phyloP scores from a whole-genome alignment of 2,329 filamentous ascomycete genomes.

The Calonectria hawksworthii region DNA sequence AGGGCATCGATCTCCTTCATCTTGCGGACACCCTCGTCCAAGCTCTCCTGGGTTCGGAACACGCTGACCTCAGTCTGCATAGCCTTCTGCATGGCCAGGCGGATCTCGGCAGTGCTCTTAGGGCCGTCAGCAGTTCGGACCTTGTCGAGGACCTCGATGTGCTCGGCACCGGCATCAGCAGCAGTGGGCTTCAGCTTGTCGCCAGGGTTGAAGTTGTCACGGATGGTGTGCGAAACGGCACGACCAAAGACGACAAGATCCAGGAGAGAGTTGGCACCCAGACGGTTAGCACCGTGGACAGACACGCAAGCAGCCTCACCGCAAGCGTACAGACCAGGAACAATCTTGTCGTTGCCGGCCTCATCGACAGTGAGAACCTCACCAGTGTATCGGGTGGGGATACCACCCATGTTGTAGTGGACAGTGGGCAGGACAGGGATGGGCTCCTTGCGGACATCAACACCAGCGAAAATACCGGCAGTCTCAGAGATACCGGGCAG shows the following conservation, averaged over 20 bases:
- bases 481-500: constrained; percentile 99
- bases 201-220: constrained; percentile 91
- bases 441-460: constrained; percentile 96
- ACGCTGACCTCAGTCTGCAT: constrained; percentile 99
- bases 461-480: constrained; percentile 95
- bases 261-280: constrained; percentile 97
- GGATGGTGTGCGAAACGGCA: constrained; percentile 96
- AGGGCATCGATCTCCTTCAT: constrained; percentile 86
- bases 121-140: constrained; percentile 87
- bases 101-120: constrained; percentile 90
- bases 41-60: constrained; percentile 93
- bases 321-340: constrained; percentile 95
- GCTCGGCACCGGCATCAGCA: constrained; percentile 89
- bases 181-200: constrained; percentile 82
- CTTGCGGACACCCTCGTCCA: constrained; percentile 93
- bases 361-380: constrained; percentile 93
- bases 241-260: constrained; percentile 98
- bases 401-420: constrained; percentile 99
- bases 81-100: constrained; percentile 94
- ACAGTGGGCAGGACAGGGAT: constrained; percentile 97
- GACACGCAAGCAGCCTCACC: constrained; percentile 98
- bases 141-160: constrained; percentile 88
- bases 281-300: constrained; percentile 97
- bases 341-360: constrained; percentile 89
- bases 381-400: constrained; percentile 96